phyloP scores from a whole-genome alignment of 306 rosid species.

The Betula pendula region DNA sequence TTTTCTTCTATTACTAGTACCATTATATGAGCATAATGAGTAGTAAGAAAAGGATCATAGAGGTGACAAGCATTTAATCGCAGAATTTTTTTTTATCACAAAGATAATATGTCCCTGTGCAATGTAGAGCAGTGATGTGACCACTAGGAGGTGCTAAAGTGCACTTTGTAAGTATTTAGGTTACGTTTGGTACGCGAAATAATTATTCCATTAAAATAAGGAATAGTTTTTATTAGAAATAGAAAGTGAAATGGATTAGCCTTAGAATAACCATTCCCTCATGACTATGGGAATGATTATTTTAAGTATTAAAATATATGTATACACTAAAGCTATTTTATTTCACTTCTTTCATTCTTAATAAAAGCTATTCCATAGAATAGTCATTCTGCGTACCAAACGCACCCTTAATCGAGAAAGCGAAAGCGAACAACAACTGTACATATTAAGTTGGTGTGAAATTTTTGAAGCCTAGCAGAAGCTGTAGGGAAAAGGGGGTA shows the following conservation, averaged over 20 bases:
- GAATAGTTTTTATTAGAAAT: no score
- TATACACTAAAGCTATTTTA: no score
- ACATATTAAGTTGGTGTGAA: neutral
- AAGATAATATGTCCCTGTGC: neutral
- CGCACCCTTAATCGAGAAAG: neutral
- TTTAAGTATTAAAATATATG: no score
- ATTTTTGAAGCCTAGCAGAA: constrained; percentile 2
- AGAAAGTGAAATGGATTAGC: no score
- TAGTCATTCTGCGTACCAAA: no score
- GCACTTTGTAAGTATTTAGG: neutral
- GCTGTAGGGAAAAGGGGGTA: neutral
- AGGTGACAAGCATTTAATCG: neutral
- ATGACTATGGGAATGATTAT: no score
- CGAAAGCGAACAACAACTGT: neutral
- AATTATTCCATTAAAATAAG: no score
- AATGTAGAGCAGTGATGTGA: neutral
- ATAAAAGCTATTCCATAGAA: no score
- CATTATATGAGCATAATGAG: neutral
- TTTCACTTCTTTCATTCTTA: no score
- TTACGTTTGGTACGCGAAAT: no score
- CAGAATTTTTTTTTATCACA: neutral
- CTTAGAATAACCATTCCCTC: no score
- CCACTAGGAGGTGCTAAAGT: neutral
- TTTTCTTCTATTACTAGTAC: constrained; percentile 8
- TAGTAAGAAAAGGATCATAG: neutral